These are phyloP conservation scores for Dictyostelium purpureum DNA, from an alignment of 78 protist species.

Conservation along the genomic window DNA sequence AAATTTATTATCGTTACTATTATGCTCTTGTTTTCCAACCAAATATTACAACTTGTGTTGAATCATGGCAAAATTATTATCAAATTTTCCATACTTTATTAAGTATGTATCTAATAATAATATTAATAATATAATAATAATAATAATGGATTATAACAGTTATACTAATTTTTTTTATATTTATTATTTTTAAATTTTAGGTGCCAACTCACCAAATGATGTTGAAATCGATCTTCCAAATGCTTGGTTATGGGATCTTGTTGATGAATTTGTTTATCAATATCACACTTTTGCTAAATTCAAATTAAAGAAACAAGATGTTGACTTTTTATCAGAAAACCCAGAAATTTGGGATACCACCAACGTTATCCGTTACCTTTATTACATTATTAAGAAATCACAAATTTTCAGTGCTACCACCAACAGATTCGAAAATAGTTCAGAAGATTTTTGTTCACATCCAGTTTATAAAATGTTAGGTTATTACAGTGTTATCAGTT, in stretches of 20 bases:
- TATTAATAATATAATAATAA: neutral
- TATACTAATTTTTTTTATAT: neutral
- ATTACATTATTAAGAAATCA: conserved; percentile 61
- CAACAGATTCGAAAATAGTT: conserved; percentile 24
- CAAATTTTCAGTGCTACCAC: conserved; percentile 54
- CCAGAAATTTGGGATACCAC: conserved; percentile 77
- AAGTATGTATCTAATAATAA: neutral
- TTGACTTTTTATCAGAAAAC: conserved; percentile 66
- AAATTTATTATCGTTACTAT: conserved; percentile 95
- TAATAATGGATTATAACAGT: neutral
- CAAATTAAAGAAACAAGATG: conserved; percentile 72
- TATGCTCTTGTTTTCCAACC: conserved; percentile 81
- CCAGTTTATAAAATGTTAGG: conserved; percentile 82
- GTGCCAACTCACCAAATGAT: conserved; percentile 62
- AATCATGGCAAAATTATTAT: conserved; percentile 90
- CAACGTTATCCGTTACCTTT: conserved; percentile 70
- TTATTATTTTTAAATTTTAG: neutral
- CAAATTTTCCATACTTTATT: conserved; percentile 85
- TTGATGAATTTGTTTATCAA: conserved; percentile 96
- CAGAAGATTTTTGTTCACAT: conserved; percentile 78
- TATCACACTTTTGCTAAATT: conserved; percentile 88
- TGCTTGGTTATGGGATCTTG: conserved; percentile 96
- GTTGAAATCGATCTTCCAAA: conserved; percentile 86
- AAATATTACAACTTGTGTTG: conserved; percentile 79
- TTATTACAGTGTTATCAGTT: conserved; percentile 85